Conservation (phyloP, 2,329 filamentous ascomycete genomes). For the Penicillium palitans region DNA sequence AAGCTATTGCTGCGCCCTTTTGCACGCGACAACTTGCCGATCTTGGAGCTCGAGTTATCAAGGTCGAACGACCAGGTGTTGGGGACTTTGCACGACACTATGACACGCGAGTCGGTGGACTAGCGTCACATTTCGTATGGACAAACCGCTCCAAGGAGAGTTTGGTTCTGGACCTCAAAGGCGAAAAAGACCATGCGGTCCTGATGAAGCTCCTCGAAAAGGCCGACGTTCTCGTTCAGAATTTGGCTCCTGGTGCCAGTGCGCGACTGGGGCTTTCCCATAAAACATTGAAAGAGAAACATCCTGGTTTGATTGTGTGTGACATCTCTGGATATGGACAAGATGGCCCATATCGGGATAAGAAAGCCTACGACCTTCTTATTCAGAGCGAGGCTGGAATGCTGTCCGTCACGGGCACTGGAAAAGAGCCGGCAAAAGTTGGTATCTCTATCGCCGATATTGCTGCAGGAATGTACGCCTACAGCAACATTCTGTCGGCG, state of each 20-base stretch:
- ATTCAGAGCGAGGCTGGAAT: slow-evolving; percentile 58
- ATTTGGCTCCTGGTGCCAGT: slow-evolving; percentile 54
- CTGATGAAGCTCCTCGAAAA: slow-evolving; percentile 47
- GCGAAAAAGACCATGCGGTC: slow-evolving; percentile 42
- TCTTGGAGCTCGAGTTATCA: slow-evolving; percentile 56
- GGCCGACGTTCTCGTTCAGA: slow-evolving; percentile 56
- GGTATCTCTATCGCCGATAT: slow-evolving; percentile 59
- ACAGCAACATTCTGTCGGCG: slow-evolving; percentile 53
- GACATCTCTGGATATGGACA: slow-evolving; percentile 57
- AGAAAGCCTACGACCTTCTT: slow-evolving; percentile 58
- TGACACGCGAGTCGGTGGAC: slow-evolving; percentile 52
- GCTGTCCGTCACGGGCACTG: slow-evolving; percentile 53
- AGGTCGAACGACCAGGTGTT: slow-evolving; percentile 53
- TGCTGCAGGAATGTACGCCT: slow-evolving; percentile 55
- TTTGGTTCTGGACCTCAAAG: slow-evolving; percentile 53
- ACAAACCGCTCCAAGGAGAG: slow-evolving; percentile 57
- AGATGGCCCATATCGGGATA: slow-evolving; percentile 54
- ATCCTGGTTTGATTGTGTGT: slow-evolving; percentile 54
- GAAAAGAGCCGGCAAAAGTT: slow-evolving; percentile 50
- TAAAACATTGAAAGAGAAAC: slow-evolving; percentile 42
- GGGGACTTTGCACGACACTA: slow-evolving; percentile 57
- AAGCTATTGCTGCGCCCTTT: slow-evolving; percentile 57
- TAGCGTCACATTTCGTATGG: slow-evolving; percentile 59
- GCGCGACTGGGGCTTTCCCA: slow-evolving; percentile 52
- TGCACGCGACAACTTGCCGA: slow-evolving; percentile 58